A percentile compares a stretch with the other conserved stretches of the same genome.
These are phyloP conservation scores for Spinacia oleracea DNA, from an alignment of 179 eudicot genomes.

Conservation along the genomic window DNA sequence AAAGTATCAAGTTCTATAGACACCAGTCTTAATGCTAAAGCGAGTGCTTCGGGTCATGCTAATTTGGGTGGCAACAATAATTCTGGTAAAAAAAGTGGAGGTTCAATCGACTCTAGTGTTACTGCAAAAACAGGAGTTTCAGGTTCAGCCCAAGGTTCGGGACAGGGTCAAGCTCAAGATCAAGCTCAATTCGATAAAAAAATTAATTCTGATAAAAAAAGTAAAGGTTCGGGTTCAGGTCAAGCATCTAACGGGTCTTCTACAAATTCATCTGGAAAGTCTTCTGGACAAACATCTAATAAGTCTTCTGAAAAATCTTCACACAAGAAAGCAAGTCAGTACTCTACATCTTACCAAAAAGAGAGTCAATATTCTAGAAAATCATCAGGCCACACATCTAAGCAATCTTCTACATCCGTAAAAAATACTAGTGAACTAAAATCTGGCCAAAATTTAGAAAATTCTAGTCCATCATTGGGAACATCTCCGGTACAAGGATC, in stretches of 20 bases:
- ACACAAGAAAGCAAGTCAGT: too few species aligned
- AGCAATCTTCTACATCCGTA: background rate
- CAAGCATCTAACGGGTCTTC: background rate
- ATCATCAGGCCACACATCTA: background rate
- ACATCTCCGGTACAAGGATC: background rate
- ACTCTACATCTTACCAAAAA: too few species aligned
- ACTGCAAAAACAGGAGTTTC: background rate
- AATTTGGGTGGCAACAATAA: background rate
- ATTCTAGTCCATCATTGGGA: background rate
- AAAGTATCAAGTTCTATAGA: too few species aligned
- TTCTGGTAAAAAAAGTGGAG: background rate
- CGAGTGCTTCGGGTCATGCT: too few species aligned
- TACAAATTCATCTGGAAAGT: background rate
- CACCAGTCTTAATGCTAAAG: too few species aligned
- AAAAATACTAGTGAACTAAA: background rate
- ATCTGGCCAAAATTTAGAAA: background rate
- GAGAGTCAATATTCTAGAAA: background rate
- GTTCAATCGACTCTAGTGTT: background rate
- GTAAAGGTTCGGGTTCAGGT: too few species aligned
- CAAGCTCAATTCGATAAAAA: too few species aligned
- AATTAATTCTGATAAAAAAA: too few species aligned
- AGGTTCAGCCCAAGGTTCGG: background rate
- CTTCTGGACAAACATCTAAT: background rate
- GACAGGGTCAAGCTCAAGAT: background rate
- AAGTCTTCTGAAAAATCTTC: too few species aligned